Evolutionary conservation across 768 basidiomycete species (phyloP).

Genomic region (Arthromyces matolae): DNA sequence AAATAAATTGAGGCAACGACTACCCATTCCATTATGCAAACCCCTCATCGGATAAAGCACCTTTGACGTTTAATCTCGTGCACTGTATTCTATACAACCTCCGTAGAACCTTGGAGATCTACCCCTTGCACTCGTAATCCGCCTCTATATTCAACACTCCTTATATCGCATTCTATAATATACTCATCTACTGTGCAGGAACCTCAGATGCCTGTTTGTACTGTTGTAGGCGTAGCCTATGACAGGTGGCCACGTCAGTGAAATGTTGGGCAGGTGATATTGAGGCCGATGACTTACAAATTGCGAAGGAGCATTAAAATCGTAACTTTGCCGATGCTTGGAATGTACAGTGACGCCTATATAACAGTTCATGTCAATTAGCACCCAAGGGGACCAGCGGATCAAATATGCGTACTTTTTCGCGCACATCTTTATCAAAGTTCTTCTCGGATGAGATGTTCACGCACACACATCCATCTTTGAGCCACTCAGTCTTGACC

Average conservation of each 20-base stretch:
- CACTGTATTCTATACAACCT: constrained; percentile 32
- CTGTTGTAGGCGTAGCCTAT: constrained; percentile 54
- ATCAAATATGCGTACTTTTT: constrained; percentile 57
- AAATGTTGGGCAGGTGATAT: neutral
- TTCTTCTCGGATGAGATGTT: constrained; percentile 97
- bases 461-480: constrained; percentile 90
- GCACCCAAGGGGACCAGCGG: neutral
- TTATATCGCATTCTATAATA: constrained; percentile 26
- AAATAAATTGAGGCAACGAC: constrained; percentile 2
- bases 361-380: too few species aligned
- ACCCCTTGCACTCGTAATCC: constrained; percentile 20
- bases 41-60: constrained; percentile 5
- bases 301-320: constrained; percentile 97
- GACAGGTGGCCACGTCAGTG: constrained; percentile 1
- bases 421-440: constrained; percentile 88
- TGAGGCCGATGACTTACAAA: constrained; percentile 51
- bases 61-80: constrained; percentile 16
- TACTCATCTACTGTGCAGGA: constrained; percentile 27
- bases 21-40: constrained; percentile 3
- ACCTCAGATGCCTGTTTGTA: constrained; percentile 36
- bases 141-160: constrained; percentile 24
- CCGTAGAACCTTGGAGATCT: constrained; percentile 22
- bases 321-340: constrained; percentile 96
- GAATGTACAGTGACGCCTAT: constrained; percentile 91
- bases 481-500: constrained; percentile 82